Base-by-base conservation (phyloP, 2,329 filamentous ascomycete species). In the Hymenoscyphus linearis region DNA sequence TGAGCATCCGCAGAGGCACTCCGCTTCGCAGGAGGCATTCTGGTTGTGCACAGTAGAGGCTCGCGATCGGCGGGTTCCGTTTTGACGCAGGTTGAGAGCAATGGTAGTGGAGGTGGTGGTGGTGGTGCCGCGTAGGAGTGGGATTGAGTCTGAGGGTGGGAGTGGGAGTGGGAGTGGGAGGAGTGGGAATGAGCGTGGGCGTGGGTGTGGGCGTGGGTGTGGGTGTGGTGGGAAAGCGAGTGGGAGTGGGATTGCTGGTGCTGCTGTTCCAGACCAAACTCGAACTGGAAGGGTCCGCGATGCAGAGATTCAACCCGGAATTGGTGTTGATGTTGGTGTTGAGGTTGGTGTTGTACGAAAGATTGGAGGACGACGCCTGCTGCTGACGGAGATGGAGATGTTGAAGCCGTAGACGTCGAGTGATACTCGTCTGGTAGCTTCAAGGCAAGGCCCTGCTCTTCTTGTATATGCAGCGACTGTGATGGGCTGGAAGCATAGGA, bases 41-140 rank as follows among this genome's bases (percentile, higher is more conserved):
- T 66, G 18, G 54, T 47, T 50, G 44, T 50, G 44, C 44, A 22
- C 44, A 50, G 44, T 4, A 50, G 44, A 25, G 44, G 22, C 25
- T 59, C 47, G 57, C 35, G 25, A 47, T 50, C 53, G 52, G 60
- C 34, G 53, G 26, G 50, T 52, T 61, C 59, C 64, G 60, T 50
- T 31, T 58, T 61, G 59, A 58, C 59, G 53, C 26, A 62, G 64
- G 57, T 34, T 27, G 44, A 67, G 67, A 68, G 68, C 5, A 67
- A 62, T 64, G 63, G 67, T 67, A 65, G 70, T 25, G 52, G 26
- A 52, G 13, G 47, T 26, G 22, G 37, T 40, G 55, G 18, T 27
- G 50, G 22, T 27, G 52, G 16, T 53, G 25, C 25, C 27, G 5
- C 52, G 18, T 47, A 16, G 40, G 52, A 53, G 25, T 22, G 9